A percentile compares a stretch with the other conserved stretches of the same genome.
Conservation (phyloP, 2,329 filamentous ascomycete species). For the Trichothecium sympodiale region DNA sequence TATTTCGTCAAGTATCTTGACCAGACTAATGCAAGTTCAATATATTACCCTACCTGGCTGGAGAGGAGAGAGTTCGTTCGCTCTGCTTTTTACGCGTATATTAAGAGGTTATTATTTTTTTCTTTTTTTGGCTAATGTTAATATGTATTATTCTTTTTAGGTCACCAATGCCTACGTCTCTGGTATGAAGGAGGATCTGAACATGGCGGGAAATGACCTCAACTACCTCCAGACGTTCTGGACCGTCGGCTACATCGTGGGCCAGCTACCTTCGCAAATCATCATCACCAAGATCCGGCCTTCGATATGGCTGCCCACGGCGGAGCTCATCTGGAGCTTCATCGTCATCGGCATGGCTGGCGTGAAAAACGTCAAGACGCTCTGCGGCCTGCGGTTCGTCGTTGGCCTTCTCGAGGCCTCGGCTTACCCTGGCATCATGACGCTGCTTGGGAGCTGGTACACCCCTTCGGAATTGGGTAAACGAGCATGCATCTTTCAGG, state of each 20-base stretch:
- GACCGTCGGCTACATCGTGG: slow-evolving; percentile 47
- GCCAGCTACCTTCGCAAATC: slow-evolving; percentile 23
- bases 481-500: slow-evolving; percentile 27
- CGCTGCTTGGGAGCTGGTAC: slow-evolving; percentile 61
- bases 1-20: slow-evolving; percentile 26
- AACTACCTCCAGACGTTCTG: slow-evolving; percentile 40
- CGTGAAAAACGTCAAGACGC: slow-evolving; percentile 12
- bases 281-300: slow-evolving; percentile 25
- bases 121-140: too few relatives aligned
- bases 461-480: slow-evolving; percentile 27
- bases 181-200: slow-evolving; percentile 37
- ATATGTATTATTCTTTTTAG: too few relatives aligned
- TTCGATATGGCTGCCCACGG: slow-evolving; percentile 39
- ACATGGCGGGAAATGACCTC: slow-evolving; percentile 38
- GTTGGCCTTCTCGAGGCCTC: slow-evolving; percentile 49
- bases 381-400: slow-evolving; percentile 27
- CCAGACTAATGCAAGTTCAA: slow-evolving; percentile 15
- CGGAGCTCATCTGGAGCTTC: slow-evolving; percentile 43
- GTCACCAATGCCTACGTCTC: slow-evolving; percentile 25
- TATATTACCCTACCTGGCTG: background rate
- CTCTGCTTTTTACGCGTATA: too few relatives aligned
- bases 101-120: too few relatives aligned
- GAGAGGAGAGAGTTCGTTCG: too few relatives aligned
- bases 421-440: slow-evolving; percentile 46
- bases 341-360: slow-evolving; percentile 18